Percentiles rank a stretch among this genome's conserved stretches.
These are phyloP conservation scores for Xylaria flabelliformis DNA, from an alignment of 495 filamentous ascomycete genomes.

Conservation along the genomic window DNA sequence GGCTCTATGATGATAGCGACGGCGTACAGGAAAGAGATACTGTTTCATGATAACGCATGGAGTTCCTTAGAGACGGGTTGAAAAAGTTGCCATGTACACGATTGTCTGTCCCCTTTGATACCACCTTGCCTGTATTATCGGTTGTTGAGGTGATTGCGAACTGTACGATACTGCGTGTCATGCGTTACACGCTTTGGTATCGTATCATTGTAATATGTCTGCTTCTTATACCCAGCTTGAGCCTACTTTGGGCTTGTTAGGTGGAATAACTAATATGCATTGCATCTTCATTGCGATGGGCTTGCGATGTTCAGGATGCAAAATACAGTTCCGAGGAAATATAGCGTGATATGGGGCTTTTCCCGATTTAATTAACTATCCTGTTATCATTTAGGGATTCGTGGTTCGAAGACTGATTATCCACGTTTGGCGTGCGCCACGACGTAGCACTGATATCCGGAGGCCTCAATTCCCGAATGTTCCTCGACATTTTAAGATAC, in stretches of 20 bases:
- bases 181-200: constrained; percentile 3
- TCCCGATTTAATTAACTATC: not conserved
- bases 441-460: not conserved
- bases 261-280: not conserved
- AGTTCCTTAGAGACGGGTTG: constrained; percentile 18
- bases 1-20: constrained; percentile 17
- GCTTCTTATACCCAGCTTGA: constrained; percentile 9
- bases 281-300: not conserved
- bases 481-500: not conserved
- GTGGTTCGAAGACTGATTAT: not conserved
- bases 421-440: not conserved
- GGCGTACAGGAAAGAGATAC: constrained; percentile 5
- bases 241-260: not conserved
- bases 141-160: constrained; percentile 8
- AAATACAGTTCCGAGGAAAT: not conserved
- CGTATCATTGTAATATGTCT: not conserved
- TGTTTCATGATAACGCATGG: constrained; percentile 19
- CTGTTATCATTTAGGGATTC: not conserved
- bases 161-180: constrained; percentile 11
- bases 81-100: not conserved
- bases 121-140: not conserved
- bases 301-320: not conserved
- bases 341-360: not conserved
- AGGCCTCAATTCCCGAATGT: not conserved
- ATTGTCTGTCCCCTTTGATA: constrained; percentile 8